phyloP scores from a whole-genome alignment of 2,329 filamentous ascomycete species.

The Lachnum nothofagi region DNA sequence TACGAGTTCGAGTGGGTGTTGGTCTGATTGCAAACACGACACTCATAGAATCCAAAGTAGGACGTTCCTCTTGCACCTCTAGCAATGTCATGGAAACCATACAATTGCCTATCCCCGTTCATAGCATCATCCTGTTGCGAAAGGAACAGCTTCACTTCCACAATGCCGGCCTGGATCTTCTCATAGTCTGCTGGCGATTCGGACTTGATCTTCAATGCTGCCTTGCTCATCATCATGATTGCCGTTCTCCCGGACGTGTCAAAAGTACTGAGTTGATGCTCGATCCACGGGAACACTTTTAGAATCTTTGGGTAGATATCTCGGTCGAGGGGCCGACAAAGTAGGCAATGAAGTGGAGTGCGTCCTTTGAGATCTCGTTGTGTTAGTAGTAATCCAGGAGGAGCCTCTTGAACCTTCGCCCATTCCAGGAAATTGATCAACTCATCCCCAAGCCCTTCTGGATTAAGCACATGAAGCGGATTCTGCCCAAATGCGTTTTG shows the following conservation, averaged over 20 bases:
- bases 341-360: constrained; percentile 22
- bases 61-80: constrained; percentile 18
- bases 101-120: constrained; percentile 3
- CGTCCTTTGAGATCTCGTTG: constrained; percentile 24
- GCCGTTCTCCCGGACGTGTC: constrained; percentile 19
- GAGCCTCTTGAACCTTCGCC: constrained; percentile 16
- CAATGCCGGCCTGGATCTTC: constrained; percentile 20
- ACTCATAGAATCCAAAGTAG: constrained; percentile 12
- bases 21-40: constrained; percentile 19
- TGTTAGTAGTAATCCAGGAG: constrained; percentile 19
- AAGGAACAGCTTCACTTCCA: constrained; percentile 17
- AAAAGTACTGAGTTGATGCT: constrained; percentile 20
- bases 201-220: constrained; percentile 12
- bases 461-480: constrained; percentile 16
- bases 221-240: constrained; percentile 21
- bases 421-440: constrained; percentile 19
- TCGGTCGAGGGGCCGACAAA: constrained; percentile 20
- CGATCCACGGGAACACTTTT: constrained; percentile 18
- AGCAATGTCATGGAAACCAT: constrained; percentile 25
- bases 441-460: constrained; percentile 18
- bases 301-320: constrained; percentile 18
- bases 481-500: constrained; percentile 24
- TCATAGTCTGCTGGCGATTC: constrained; percentile 13
- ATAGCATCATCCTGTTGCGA: constrained; percentile 1
- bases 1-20: constrained; percentile 19